Evolutionary conservation across 441 rosid species (phyloP), one percentile per base, ranked within the genome.

Genomic region (Mallotus japonicus): DNA sequence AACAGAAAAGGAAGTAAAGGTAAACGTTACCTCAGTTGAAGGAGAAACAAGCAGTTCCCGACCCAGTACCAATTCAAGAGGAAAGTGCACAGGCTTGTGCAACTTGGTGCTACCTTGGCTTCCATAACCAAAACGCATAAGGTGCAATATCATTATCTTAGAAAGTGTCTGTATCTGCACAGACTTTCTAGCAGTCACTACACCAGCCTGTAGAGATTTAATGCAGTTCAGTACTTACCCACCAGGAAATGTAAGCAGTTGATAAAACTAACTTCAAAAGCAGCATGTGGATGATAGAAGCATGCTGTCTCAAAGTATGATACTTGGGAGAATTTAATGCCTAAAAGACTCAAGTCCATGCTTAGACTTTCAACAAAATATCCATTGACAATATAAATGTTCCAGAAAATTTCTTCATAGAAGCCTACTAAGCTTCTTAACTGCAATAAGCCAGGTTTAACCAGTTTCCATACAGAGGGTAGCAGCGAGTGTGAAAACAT

Each of bases 111-210:
- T 92, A 75, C 99, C 98, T 79, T 87, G 92, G 80, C 83, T 90
- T 82, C 95, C 99, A 68, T 92, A 95, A 75, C 90, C 82, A 83
- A 95, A 95, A n/a, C 99, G 97, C 95, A 83, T 92, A 42, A 95
- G 82, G 77, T 95, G 99, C 84, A 95, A 81, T 76, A 95, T 91
- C 96, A 95, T 84, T 78, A 95, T 83, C 87, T 89, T 91, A 14
- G 99, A 87, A 70, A 91, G 96, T 8, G 82, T 86, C 79, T 89
- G 89, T 78, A 95, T 92, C 85, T 90, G 81, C 69, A 91, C 83
- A 13, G 87, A 85, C 84, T 95, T 95, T 71, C 81, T 91, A 59
- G 99, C 99, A 80, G 89, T 82, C 80, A 95, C 99, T 40, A 85
- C 77, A 74, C 88, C 90, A 74, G 87, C 90, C 98, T 91, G 89